These are phyloP conservation scores for Friedmanniomyces simplex DNA, from an alignment of 495 filamentous ascomycete species.

Conservation along the genomic window DNA sequence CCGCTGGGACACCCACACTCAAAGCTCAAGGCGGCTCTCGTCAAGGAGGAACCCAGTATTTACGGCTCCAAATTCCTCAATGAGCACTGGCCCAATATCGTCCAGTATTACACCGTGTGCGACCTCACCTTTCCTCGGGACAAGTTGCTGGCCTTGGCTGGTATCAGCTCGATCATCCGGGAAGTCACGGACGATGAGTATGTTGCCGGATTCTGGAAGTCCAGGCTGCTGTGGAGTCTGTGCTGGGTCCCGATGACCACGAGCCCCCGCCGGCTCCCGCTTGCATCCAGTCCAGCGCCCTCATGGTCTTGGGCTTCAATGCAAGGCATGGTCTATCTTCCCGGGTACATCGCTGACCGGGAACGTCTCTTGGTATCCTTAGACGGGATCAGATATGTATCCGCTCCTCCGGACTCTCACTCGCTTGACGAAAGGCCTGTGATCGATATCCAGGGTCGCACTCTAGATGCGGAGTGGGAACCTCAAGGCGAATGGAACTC, in stretches of 20 bases:
- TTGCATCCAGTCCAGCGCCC: background rate
- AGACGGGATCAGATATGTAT: too few relatives aligned
- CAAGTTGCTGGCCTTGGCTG: background rate
- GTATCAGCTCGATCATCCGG: background rate
- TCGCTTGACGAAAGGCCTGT: too few relatives aligned
- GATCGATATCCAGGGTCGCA: too few relatives aligned
- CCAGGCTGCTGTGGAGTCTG: background rate
- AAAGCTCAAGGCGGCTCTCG: background rate
- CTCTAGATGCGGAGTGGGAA: too few relatives aligned
- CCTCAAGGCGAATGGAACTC: too few relatives aligned
- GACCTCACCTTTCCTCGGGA: background rate
- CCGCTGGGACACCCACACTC: too few relatives aligned
- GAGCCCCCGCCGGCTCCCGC: background rate
- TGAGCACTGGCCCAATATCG: background rate
- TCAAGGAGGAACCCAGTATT: background rate
- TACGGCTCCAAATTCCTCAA: background rate
- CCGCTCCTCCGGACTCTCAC: too few relatives aligned
- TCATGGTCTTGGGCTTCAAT: conserved; percentile 12
- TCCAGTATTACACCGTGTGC: background rate
- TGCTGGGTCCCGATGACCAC: background rate
- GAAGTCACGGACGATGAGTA: background rate
- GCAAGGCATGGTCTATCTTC: too few relatives aligned
- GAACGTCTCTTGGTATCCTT: too few relatives aligned
- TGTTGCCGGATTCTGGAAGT: conserved; percentile 5
- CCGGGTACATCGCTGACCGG: too few relatives aligned